Conservation (phyloP, 805 yeast genomes). For the Kuraishia piskuri region DNA sequence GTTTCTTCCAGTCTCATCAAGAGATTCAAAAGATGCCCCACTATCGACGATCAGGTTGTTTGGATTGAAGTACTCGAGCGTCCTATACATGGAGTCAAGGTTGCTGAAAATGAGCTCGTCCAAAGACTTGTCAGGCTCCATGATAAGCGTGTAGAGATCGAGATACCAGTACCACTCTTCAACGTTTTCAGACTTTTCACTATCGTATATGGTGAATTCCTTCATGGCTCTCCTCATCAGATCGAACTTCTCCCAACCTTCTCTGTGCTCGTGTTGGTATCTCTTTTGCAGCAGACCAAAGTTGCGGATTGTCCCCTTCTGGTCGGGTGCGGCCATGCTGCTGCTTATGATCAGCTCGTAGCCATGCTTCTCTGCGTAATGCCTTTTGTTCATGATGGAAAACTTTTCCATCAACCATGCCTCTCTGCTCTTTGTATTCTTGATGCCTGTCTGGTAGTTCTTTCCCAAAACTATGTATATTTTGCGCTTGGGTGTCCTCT, state of each 20-base stretch:
- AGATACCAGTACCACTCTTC: slow-evolving; percentile 35
- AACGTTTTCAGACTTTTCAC: slow-evolving; percentile 4
- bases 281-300: slow-evolving; percentile 33
- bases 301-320: slow-evolving; percentile 21
- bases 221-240: slow-evolving; percentile 25
- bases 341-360: slow-evolving; percentile 33
- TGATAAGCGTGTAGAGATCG: slow-evolving; percentile 29
- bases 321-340: slow-evolving; percentile 10
- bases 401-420: slow-evolving; percentile 39
- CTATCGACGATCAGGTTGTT: slow-evolving; percentile 22
- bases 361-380: slow-evolving; percentile 38
- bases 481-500: slow-evolving; percentile 18
- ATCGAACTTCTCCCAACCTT: slow-evolving; percentile 36
- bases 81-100: slow-evolving; percentile 21
- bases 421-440: slow-evolving; percentile 28
- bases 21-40: slow-evolving; percentile 9
- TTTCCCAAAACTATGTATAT: slow-evolving; percentile 30
- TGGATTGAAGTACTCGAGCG: slow-evolving; percentile 27
- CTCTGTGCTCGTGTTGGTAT: slow-evolving; percentile 40
- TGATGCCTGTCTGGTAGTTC: slow-evolving; percentile 31
- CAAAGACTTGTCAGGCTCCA: slow-evolving; percentile 28
- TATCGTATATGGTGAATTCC: slow-evolving; percentile 16
- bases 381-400: slow-evolving; percentile 37
- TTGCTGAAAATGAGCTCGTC: slow-evolving; percentile 26
- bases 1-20: slow-evolving; percentile 18